These are phyloP conservation scores for Aspergillus sp. DNA, from an alignment of 2,329 filamentous ascomycete genomes.

Conservation along the genomic window DNA sequence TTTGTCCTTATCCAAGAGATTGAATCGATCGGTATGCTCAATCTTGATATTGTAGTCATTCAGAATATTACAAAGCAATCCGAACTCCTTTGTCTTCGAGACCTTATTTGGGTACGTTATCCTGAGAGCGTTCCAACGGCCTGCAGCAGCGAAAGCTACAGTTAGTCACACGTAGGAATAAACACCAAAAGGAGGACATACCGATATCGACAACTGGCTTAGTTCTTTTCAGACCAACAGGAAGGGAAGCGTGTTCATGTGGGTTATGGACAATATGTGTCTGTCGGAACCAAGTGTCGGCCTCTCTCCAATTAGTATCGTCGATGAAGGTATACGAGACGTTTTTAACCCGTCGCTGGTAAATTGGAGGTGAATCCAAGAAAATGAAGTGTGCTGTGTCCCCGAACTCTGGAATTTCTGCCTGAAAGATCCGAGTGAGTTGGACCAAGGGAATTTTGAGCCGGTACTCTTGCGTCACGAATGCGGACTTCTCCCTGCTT, in stretches of 20 bases:
- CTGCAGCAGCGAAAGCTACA: conserved; percentile 26
- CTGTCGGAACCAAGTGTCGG: conserved; percentile 61
- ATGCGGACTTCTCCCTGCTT: not conserved
- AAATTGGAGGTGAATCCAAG: conserved; percentile 45
- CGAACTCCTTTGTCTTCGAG: conserved; percentile 34
- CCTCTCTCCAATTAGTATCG: conserved; percentile 52
- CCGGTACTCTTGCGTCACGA: conserved; percentile 30
- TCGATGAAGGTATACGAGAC: conserved; percentile 41
- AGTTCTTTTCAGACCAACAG: conserved; percentile 48
- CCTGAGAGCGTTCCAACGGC: conserved; percentile 62
- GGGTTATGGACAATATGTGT: conserved; percentile 58
- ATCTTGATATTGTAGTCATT: conserved; percentile 70
- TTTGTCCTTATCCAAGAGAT: conserved; percentile 24
- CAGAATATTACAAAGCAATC: conserved; percentile 53
- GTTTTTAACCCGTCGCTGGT: conserved; percentile 39
- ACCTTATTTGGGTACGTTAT: conserved; percentile 44
- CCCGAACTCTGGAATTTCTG: conserved; percentile 14
- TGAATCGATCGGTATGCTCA: conserved; percentile 43
- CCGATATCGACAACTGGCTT: conserved; percentile 60
- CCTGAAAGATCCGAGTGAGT: conserved; percentile 38
- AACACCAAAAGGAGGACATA: conserved; percentile 22
- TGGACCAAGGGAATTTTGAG: conserved; percentile 47
- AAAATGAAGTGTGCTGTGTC: conserved; percentile 35
- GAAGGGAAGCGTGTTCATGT: conserved; percentile 28
- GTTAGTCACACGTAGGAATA: not conserved